These are phyloP conservation scores for Hordeum vulgare DNA, from an alignment of 176 grass and related monocot genomes.

Conservation along the genomic window MorexV3_pseudomolecules_assembly NC_058522.1:69298745-69299244, in stretches of 20 bases:
- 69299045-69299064: slow-evolving; percentile 94
- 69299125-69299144: background rate
- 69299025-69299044: slow-evolving; percentile 83
- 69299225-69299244: background rate
- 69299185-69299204: background rate
- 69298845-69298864: background rate
- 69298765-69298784: background rate
- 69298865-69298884: background rate
- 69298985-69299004: slow-evolving; percentile 87
- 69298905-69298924: background rate
- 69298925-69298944: background rate
- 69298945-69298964: background rate
- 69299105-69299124: background rate
- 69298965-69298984: slow-evolving; percentile 87
- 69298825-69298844: background rate
- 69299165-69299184: background rate
- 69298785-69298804: background rate
- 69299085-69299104: background rate
- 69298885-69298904: background rate
- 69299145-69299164: background rate
- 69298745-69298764: background rate
- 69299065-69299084: slow-evolving; percentile 19
- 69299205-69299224: background rate
- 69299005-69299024: slow-evolving; percentile 70
- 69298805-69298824: background rate